Evolutionary conservation across 1,284 basidiomycete genomes (phyloP).

Genomic region (Phellinidium pouzarii): DNA sequence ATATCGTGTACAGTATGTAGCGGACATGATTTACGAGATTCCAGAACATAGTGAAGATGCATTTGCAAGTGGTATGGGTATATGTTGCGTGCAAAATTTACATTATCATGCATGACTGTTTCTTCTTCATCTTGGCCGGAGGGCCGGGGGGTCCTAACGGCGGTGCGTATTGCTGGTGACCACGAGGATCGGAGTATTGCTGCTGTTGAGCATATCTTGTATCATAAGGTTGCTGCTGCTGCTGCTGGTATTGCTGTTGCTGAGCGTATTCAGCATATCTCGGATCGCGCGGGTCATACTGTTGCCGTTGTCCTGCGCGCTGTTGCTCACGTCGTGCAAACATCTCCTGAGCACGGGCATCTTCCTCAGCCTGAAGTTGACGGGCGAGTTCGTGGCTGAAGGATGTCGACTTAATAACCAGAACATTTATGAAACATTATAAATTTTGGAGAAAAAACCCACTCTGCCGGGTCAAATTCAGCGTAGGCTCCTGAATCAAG

Average conservation of each 20-base stretch:
- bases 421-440: not conserved
- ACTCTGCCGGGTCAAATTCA: constrained; percentile 49
- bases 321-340: constrained; percentile 35
- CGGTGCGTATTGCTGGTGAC: not conserved
- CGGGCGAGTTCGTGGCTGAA: constrained; percentile 56
- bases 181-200: not conserved
- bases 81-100: constrained; percentile 3
- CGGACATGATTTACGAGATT: not conserved
- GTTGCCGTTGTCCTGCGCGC: constrained; percentile 21
- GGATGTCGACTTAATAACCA: not conserved
- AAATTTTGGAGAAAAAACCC: constrained; percentile 23
- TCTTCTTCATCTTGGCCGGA: constrained; percentile 18
- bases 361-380: constrained; percentile 70
- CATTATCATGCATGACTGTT: constrained; percentile 23
- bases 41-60: not conserved
- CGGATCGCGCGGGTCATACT: constrained; percentile 9
- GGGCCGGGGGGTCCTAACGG: not conserved
- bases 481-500: constrained; percentile 27
- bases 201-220: too few species aligned
- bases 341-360: constrained; percentile 39
- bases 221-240: too few species aligned
- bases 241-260: constrained; percentile 9
- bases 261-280: constrained; percentile 5
- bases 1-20: not conserved
- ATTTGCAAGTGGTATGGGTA: not conserved